Evolutionary conservation across 257 asterid species (phyloP), one percentile per base, ranked within the genome.

Genomic region (Catharanthus roseus): DNA sequence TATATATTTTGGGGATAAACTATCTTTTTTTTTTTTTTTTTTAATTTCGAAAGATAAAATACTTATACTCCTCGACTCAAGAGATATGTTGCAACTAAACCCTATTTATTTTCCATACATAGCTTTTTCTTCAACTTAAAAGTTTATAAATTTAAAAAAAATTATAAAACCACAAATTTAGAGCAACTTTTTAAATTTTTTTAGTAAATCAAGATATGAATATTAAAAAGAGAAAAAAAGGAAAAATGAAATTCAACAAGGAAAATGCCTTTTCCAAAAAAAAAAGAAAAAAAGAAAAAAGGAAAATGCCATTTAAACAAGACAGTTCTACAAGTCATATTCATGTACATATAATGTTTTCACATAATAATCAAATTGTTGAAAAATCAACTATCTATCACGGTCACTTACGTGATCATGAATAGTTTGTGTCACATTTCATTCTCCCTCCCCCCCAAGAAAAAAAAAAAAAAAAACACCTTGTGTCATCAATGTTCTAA

Each of bases 401-500:
- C 6, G 10, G 51, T 68, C 68, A 67, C 42, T 75, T 44, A 54
- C 44, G 72, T 56, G 75, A 79, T 54, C 54, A 56, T 70, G 42
- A 72, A 29, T 42, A 73, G 47, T 66, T 77, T 71, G 74, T 77
- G 78, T 66, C 51, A 67, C n/a, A n/a, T n/a, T n/a, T n/a, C n/a
- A n/a, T n/a, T n/a, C n/a, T n/a, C n/a, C n/a, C n/a, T n/a, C n/a
- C n/a, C n/a, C n/a, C n/a, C n/a, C n/a, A n/a, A n/a, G n/a, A n/a
- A n/a, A n/a, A n/a, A n/a, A n/a, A n/a, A n/a, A n/a, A n/a, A n/a
- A n/a, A n/a, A n/a, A n/a, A n/a, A n/a, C n/a, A n/a, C n/a, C 69
- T 77, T 71, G 74, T 77, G 78, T 66, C 51, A 67, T 75, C 82
- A 65, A 82, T 73, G 41, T 70, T 72, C 67, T 58, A 60, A 67